A percentile compares a stretch with the other conserved stretches of the same genome.
These are phyloP conservation scores for Mitragyna speciosa DNA, from an alignment of 257 asterid genomes.

Conservation along the genomic window DNA sequence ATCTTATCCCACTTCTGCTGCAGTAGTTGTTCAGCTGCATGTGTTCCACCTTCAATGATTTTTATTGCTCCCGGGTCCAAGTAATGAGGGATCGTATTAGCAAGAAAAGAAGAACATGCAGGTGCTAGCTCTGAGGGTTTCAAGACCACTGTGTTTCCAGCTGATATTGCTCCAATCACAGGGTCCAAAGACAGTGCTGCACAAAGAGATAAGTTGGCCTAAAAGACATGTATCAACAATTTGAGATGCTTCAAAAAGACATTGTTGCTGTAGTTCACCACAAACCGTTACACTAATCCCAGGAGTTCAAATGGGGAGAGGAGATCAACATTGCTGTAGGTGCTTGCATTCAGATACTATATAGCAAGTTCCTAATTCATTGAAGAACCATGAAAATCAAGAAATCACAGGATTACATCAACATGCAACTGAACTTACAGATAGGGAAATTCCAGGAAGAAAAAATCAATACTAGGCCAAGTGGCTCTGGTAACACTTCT, in stretches of 20 bases:
- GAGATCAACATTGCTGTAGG: neutral
- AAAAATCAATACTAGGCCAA: conserved; percentile 76
- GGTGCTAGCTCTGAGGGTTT: conserved; percentile 90
- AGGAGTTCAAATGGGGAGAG: too few species aligned
- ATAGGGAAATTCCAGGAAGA: conserved; percentile 88
- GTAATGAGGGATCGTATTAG: conserved; percentile 55
- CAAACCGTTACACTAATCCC: neutral
- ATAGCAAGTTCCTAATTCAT: neutral
- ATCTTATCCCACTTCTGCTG: conserved; percentile 84
- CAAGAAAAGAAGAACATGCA: conserved; percentile 66
- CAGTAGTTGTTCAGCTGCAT: conserved; percentile 57
- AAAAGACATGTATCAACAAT: conserved; percentile 6
- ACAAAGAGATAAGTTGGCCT: conserved; percentile 14
- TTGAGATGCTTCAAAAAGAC: neutral
- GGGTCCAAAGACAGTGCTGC: conserved; percentile 83
- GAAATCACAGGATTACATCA: neutral
- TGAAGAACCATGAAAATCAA: neutral
- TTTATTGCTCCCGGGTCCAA: conserved; percentile 70
- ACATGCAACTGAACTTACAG: conserved; percentile 50
- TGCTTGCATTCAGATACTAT: neutral
- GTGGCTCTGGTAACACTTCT: conserved; percentile 80
- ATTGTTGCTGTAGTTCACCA: too few species aligned
- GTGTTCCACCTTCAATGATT: conserved; percentile 71
- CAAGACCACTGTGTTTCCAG: conserved; percentile 70
- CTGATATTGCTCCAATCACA: conserved; percentile 80